phyloP scores from a whole-genome alignment of 2,329 filamentous ascomycete genomes.

The Colletotrichum cereale region DNA sequence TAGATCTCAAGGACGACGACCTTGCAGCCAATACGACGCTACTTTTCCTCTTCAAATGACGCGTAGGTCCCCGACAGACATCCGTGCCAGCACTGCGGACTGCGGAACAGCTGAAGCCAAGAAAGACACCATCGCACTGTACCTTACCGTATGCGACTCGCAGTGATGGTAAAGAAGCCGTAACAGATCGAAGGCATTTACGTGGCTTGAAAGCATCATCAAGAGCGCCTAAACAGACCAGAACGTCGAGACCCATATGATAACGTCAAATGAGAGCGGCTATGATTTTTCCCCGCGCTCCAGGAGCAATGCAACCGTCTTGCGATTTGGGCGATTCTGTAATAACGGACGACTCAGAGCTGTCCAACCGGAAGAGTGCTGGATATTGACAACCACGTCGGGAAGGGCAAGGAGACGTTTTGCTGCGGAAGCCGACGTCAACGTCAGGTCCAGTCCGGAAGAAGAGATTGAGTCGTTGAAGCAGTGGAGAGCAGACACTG shows the following conservation, averaged over 20 bases:
- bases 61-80: slow-evolving; percentile 2
- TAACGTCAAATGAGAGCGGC: not conserved
- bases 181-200: slow-evolving; percentile 2
- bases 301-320: slow-evolving; percentile 12
- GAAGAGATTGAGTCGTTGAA: slow-evolving; percentile 12
- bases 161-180: slow-evolving; percentile 4
- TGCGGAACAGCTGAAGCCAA: not conserved
- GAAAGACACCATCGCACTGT: not conserved
- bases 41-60: slow-evolving; percentile 12
- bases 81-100: slow-evolving; percentile 5
- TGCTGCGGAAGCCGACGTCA: not conserved
- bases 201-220: not conserved
- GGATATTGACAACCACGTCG: slow-evolving; percentile 7
- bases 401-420: not conserved
- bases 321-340: not conserved
- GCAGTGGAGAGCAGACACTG: not conserved
- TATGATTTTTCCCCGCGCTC: slow-evolving; percentile 1
- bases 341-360: slow-evolving; percentile 4
- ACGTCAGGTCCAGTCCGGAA: not conserved
- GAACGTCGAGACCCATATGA: slow-evolving; percentile 6
- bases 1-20: no score
- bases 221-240: not conserved
- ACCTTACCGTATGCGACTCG: not conserved
- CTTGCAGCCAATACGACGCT: no score
- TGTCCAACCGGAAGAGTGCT: not conserved